Evolutionary conservation across 768 basidiomycete species (phyloP).

Genomic region (Pholiota microspora): DNA sequence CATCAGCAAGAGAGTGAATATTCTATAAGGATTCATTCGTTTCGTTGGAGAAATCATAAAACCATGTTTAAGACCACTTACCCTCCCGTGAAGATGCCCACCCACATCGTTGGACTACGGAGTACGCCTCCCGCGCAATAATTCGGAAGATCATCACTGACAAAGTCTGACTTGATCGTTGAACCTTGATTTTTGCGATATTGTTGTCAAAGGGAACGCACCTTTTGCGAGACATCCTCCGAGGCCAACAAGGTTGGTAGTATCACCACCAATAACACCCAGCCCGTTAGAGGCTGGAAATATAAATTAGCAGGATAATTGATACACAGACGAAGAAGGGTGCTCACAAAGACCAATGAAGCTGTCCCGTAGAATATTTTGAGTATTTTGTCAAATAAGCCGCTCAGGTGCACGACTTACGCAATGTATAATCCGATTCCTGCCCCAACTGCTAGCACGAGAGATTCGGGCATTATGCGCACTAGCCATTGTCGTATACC

Average conservation of each 20-base stretch:
- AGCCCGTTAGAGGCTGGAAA: conserved; percentile 62
- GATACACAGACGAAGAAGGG: not conserved
- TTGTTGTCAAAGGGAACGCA: too few relatives aligned
- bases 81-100: conserved; percentile 85
- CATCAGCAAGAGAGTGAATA: conserved; percentile 78
- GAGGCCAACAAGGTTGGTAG: conserved; percentile 73
- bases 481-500: conserved; percentile 90
- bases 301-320: not conserved
- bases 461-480: conserved; percentile 84
- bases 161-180: too few relatives aligned
- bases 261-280: conserved; percentile 75
- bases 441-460: conserved; percentile 80
- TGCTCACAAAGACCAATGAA: conserved; percentile 72
- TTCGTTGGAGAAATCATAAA: not conserved
- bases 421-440: conserved; percentile 92
- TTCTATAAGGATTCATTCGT: conserved; percentile 32
- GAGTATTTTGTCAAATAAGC: not conserved
- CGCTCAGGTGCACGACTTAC: conserved; percentile 35
- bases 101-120: conserved; percentile 78
- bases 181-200: too few relatives aligned
- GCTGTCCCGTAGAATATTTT: conserved; percentile 30
- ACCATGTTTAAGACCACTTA: conserved; percentile 26
- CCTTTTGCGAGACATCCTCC: conserved; percentile 70
- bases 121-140: conserved; percentile 68
- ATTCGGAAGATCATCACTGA: conserved; percentile 38